phyloP scores from a whole-genome alignment of 176 grass and related monocot species.

The Cenchrus purpureus region DNA sequence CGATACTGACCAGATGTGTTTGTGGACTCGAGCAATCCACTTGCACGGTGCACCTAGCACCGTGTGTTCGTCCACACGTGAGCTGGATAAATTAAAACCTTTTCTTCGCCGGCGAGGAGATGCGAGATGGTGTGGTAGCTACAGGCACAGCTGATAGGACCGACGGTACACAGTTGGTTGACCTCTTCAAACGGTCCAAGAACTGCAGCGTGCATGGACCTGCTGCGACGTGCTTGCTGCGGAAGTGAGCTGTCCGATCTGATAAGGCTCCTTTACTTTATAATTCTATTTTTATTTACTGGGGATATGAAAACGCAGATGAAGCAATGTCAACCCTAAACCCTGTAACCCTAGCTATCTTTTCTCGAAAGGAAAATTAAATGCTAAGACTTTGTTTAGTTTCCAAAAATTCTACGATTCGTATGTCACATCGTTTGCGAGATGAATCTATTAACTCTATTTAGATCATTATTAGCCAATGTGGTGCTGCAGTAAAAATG shows the following conservation, averaged over 20 bases:
- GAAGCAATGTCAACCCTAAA: too few species aligned
- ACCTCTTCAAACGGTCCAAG: neutral
- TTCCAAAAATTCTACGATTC: too few species aligned
- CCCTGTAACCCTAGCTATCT: too few species aligned
- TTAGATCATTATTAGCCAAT: too few species aligned
- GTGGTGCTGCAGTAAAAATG: too few species aligned
- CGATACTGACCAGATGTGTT: neutral
- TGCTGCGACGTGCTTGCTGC: neutral
- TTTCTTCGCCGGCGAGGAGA: neutral
- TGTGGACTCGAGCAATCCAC: neutral
- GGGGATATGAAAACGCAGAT: too few species aligned
- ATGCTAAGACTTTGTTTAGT: neutral
- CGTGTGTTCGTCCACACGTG: conserved; percentile 27
- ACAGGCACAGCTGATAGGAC: neutral
- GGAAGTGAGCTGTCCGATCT: neutral
- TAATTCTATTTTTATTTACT: too few species aligned
- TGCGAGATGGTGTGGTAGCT: neutral
- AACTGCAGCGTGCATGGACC: neutral
- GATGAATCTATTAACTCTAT: too few species aligned
- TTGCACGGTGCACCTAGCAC: neutral
- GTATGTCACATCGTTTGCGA: too few species aligned
- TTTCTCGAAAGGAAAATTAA: neutral
- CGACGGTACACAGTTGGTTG: neutral
- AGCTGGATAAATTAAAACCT: neutral
- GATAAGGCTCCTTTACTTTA: neutral